Base-by-base conservation (phyloP, 495 filamentous ascomycete species). In the Neurospora pannonica region DNA sequence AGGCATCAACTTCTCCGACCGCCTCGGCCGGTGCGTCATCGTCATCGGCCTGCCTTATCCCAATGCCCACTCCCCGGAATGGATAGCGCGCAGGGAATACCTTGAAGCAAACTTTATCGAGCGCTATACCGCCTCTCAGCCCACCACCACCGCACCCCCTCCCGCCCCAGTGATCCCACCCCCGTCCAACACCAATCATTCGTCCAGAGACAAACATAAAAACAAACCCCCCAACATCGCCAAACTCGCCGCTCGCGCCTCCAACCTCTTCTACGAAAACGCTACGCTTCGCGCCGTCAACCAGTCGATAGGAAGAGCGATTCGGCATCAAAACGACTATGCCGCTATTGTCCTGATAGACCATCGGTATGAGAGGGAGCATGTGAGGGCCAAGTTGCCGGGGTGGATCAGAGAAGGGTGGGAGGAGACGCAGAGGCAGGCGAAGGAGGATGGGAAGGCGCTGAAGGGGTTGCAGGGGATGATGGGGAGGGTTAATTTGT, bases 1-100 rank as follows among this genome's bases (percentile, higher is more conserved):
- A 83, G 96, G 96, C 72, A 98, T 99, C 84, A 99, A 99, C 82
- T 99, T 99, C 86, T 94, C 94, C 17, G 96, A 99, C 80, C 87
- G 87, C 17, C 89, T 99, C 13, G 96, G 96, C 5, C 90, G 96
- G 46, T 94, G 92, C 69, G 93, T 99, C 43, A 80, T 97, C 8
- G 92, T 98, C 67, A 89, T 98, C 60, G 96, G 96, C 3, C 85
- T 98, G 0, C 96, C 96, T 2, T 99, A 96, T 80, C 95, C 96
- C 5, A 99, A 99, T 77, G 91, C 93, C 72, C 88, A 92, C 78
- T 93, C 92, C 11, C 90, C 94, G 15, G 92, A 97, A 76, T 98
- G 96, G 96, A 92, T 93, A 77, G 94, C 96, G 0, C 94, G 95
- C 77, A 88, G 95, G 73, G 90, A 94, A 77, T 94, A 97, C 77